These are phyloP conservation scores for Blastocystis sp. DNA, from an alignment of 352 stramenopile species.

Conservation along the genomic window DNA sequence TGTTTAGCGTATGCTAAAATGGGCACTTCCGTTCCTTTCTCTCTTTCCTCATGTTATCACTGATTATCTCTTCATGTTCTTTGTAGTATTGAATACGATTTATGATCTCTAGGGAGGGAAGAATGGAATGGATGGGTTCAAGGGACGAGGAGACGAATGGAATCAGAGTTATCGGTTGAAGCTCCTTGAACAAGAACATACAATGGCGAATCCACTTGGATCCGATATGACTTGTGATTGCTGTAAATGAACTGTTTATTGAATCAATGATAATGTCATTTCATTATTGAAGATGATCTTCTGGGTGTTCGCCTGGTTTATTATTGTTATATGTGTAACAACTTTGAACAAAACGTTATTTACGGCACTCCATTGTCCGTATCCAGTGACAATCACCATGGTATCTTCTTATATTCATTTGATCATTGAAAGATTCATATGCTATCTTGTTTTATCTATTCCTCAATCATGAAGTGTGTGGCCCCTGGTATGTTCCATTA, in stretches of 20 bases:
- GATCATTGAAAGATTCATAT: constrained; percentile 42
- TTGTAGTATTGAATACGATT: not conserved
- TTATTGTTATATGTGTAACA: constrained; percentile 53
- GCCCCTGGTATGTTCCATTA: constrained; percentile 30
- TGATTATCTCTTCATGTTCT: constrained; percentile 46
- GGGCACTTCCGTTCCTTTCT: not conserved
- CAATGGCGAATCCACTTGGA: too few species aligned
- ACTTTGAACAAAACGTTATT: constrained; percentile 61
- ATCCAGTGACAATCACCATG: constrained; percentile 58
- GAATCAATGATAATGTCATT: not conserved
- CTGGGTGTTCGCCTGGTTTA: constrained; percentile 56
- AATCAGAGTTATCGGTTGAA: not conserved
- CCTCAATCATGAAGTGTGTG: constrained; percentile 58
- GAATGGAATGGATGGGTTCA: constrained; percentile 47
- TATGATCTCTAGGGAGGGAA: not conserved
- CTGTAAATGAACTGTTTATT: not conserved
- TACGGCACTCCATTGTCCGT: constrained; percentile 29
- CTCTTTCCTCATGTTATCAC: constrained; percentile 37
- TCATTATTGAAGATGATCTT: constrained; percentile 35
- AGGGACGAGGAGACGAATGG: constrained; percentile 50
- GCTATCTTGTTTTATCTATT: constrained; percentile 56
- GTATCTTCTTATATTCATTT: not conserved
- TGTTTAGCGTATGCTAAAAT: not conserved
- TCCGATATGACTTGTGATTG: not conserved
- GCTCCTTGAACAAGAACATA: not conserved